phyloP scores from a whole-genome alignment of 805 yeast genomes.

The Sugiyamaella smithiae region DNA sequence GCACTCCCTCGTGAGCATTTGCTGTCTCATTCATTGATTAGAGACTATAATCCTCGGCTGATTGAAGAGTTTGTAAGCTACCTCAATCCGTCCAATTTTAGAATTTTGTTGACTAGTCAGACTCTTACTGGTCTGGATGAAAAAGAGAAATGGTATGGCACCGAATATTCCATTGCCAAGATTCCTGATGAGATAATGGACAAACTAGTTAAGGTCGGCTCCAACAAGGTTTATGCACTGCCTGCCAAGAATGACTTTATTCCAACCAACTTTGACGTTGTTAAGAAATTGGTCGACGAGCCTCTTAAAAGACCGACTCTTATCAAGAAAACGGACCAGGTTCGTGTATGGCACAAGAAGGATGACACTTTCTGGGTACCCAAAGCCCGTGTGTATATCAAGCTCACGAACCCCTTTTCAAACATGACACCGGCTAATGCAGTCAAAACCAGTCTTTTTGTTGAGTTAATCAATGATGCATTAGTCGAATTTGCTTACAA shows the following conservation, averaged over 20 bases:
- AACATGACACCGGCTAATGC: slow-evolving; percentile 56
- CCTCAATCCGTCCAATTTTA: slow-evolving; percentile 58
- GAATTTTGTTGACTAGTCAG: slow-evolving; percentile 54
- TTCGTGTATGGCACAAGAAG: slow-evolving; percentile 80
- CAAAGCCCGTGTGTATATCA: slow-evolving; percentile 66
- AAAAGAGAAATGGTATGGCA: slow-evolving; percentile 87
- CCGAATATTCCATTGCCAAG: slow-evolving; percentile 55
- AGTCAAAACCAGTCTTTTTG: slow-evolving; percentile 57
- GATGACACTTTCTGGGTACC: slow-evolving; percentile 90
- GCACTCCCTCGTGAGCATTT: slow-evolving; percentile 62
- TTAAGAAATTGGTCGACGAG: slow-evolving; percentile 38
- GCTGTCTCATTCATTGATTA: slow-evolving; percentile 54
- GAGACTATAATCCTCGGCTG: slow-evolving; percentile 55
- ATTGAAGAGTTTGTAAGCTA: slow-evolving; percentile 49
- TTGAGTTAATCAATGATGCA: slow-evolving; percentile 71
- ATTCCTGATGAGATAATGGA: slow-evolving; percentile 33
- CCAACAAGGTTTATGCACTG: slow-evolving; percentile 34
- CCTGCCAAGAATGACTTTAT: slow-evolving; percentile 79
- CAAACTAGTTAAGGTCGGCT: slow-evolving; percentile 33
- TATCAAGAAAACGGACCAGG: slow-evolving; percentile 48
- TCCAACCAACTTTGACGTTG: slow-evolving; percentile 72
- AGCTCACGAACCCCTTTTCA: slow-evolving; percentile 61
- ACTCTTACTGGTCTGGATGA: slow-evolving; percentile 47
- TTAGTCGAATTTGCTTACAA: slow-evolving; percentile 75
- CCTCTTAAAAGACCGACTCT: slow-evolving; percentile 59